Evolutionary conservation across 116 monocot genomes (phyloP), one percentile per base, ranked within the genome.

Genomic region (Papilionanthe hybrid): DNA sequence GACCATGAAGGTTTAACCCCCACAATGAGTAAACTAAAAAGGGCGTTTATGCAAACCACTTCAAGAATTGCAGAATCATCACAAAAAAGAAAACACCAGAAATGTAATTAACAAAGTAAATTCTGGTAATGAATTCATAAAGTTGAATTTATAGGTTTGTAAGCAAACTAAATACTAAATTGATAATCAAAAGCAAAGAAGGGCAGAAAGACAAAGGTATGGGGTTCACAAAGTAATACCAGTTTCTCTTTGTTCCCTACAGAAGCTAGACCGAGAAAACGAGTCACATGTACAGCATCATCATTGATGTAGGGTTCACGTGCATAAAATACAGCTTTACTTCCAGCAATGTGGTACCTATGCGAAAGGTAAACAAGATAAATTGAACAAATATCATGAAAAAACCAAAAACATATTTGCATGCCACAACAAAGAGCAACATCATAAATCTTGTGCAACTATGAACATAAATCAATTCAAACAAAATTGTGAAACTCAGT

Each of bases 191-290:
- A 73, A 75, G 13, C 49, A 47, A 75, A 75, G 50, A 75, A 75
- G 50, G n/a, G 0, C 18, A 73, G 42, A 73, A 73, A 43, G 22
- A 43, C 1, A 73, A 73, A 71, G 10, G 10, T 80, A 76, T 30
- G 27, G 6, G 72, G 57, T 55, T 72, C 53, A 25, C 71, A 72
- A 77, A 78, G 17, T 22, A 48, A 67, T 20, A 96, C 96, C 89
- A 89, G 91, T 85, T 98, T 98, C 74, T 94, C 87, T 85, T 92
- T 94, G 87, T 98, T 98, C 23, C 98, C 98, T 69, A 98, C 92
- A 57, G 84, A 67, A 73, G 93, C 91, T 60, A 98, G 87, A 25
- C 94, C 98, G 75, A 98, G 30, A 89, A 98, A 98, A 78, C 98
- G 91, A 10, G 93, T 94, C 44, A 90, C 93, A 87, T 98, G 93